Evolutionary conservation across 352 stramenopile species (phyloP).

Genomic region (Stramenopiles sp.): DNA sequence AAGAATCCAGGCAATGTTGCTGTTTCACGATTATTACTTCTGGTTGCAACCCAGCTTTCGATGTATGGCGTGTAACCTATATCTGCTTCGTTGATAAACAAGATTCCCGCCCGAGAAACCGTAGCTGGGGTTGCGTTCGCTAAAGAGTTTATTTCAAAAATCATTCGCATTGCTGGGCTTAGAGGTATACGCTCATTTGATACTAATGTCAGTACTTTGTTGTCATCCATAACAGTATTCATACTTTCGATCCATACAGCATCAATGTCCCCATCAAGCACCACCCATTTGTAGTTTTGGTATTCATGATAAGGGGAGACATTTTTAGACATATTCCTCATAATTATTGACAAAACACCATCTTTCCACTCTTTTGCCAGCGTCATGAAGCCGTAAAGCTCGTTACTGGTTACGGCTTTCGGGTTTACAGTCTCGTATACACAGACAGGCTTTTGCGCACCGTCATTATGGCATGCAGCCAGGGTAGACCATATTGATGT

Average conservation of each 20-base stretch:
- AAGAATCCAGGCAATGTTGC: slow-evolving; percentile 76
- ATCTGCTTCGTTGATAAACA: slow-evolving; percentile 71
- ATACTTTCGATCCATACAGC: slow-evolving; percentile 86
- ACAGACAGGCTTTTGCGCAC: slow-evolving; percentile 60
- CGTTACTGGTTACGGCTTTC: slow-evolving; percentile 74
- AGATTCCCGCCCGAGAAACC: slow-evolving; percentile 82
- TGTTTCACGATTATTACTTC: slow-evolving; percentile 55
- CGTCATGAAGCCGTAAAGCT: slow-evolving; percentile 90
- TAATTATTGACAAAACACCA: slow-evolving; percentile 79
- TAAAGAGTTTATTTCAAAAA: slow-evolving; percentile 90
- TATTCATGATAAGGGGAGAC: slow-evolving; percentile 71
- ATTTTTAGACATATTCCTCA: slow-evolving; percentile 89
- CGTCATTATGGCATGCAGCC: slow-evolving; percentile 49
- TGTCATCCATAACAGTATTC: slow-evolving; percentile 92
- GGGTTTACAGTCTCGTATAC: slow-evolving; percentile 84
- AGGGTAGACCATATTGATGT: slow-evolving; percentile 85
- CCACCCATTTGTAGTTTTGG: slow-evolving; percentile 88
- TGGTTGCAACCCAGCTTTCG: slow-evolving; percentile 76
- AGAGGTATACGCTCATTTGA: slow-evolving; percentile 89
- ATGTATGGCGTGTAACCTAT: slow-evolving; percentile 86
- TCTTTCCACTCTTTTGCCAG: slow-evolving; percentile 90
- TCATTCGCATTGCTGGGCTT: slow-evolving; percentile 78
- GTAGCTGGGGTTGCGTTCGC: slow-evolving; percentile 84
- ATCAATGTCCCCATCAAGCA: slow-evolving; percentile 81
- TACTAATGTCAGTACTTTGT: slow-evolving; percentile 82